Percentiles rank a stretch among this genome's conserved stretches.
phyloP scores from a whole-genome alignment of 2,329 filamentous ascomycete genomes.

The Aspergillus intermedius region DNA sequence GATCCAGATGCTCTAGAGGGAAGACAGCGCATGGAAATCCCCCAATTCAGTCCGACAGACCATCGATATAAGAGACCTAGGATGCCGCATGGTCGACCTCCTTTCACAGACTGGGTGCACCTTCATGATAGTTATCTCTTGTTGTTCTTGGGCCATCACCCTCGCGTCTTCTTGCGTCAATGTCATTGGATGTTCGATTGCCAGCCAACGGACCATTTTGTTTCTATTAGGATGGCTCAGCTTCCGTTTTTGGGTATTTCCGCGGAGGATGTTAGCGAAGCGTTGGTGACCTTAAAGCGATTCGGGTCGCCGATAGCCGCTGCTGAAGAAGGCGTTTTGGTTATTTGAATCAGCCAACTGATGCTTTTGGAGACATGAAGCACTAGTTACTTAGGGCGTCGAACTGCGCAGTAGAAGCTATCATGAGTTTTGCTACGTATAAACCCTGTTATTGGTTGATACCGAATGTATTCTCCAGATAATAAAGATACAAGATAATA shows the following conservation, averaged over 20 bases:
- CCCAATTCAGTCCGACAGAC: constrained; percentile 3
- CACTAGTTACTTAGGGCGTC: too few species aligned
- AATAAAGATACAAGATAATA: too few species aligned
- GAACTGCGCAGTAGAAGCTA: too few species aligned
- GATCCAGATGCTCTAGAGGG: constrained; percentile 8
- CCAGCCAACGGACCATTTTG: constrained; percentile 6
- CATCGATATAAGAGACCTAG: constrained; percentile 4
- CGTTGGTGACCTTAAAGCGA: neutral
- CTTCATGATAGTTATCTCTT: constrained; percentile 9
- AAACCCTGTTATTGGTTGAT: too few species aligned
- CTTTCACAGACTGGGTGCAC: constrained; percentile 4
- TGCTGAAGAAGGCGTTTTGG: neutral
- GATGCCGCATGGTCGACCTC: neutral
- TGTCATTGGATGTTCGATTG: constrained; percentile 5
- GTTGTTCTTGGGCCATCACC: constrained; percentile 7
- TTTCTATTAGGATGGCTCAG: constrained; percentile 11
- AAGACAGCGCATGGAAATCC: constrained; percentile 4
- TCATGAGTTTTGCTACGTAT: too few species aligned
- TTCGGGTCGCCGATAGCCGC: neutral
- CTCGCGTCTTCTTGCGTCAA: constrained; percentile 3
- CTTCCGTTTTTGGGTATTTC: constrained; percentile 7
- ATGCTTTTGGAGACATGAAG: too few species aligned
- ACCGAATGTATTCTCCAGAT: too few species aligned
- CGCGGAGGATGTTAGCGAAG: constrained; percentile 2
- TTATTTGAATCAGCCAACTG: neutral